phyloP scores from a whole-genome alignment of 805 yeast genomes.

The Tanozyma kutaoensis region DNA sequence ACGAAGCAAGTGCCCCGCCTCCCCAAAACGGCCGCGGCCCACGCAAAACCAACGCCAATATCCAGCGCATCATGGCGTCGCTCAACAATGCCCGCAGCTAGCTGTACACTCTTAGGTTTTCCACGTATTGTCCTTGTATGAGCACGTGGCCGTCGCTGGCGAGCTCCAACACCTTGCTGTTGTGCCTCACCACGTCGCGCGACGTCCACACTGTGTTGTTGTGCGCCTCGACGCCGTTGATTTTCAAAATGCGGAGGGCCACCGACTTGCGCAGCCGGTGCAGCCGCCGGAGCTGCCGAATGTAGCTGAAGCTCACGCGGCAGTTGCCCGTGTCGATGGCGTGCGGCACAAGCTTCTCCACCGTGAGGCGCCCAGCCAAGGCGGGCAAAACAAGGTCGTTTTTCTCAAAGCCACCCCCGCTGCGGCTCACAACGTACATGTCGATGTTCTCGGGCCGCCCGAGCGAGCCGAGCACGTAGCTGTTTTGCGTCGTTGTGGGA shows the following conservation, averaged over 20 bases:
- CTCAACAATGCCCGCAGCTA: no score
- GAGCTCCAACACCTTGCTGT: slow-evolving; percentile 6
- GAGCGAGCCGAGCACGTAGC: slow-evolving; percentile 16
- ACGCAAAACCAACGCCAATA: no score
- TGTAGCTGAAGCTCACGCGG: slow-evolving; percentile 9
- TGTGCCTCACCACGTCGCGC: slow-evolving; percentile 8
- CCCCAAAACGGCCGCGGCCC: no score
- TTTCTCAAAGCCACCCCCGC: slow-evolving; percentile 1
- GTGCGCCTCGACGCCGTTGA: slow-evolving; percentile 19
- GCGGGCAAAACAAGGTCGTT: slow-evolving; percentile 26
- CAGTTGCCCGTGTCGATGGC: slow-evolving; percentile 26
- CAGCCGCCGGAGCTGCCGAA: neutral
- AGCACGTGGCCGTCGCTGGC: slow-evolving; percentile 11
- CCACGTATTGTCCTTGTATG: slow-evolving; percentile 15
- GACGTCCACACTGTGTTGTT: slow-evolving; percentile 16
- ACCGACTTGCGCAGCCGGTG: slow-evolving; percentile 1
- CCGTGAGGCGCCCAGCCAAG: slow-evolving; percentile 26
- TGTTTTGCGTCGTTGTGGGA: slow-evolving; percentile 13
- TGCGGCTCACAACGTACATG: slow-evolving; percentile 7
- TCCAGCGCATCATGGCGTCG: no score
- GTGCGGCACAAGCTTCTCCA: slow-evolving; percentile 32
- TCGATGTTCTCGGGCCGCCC: slow-evolving; percentile 10
- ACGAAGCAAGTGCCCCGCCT: no score
- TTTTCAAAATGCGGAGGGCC: slow-evolving; percentile 13
- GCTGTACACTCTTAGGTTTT: slow-evolving; percentile 15